Evolutionary conservation across 2,329 filamentous ascomycete species (phyloP).

Genomic region (Basipetospora chlamydospora): DNA sequence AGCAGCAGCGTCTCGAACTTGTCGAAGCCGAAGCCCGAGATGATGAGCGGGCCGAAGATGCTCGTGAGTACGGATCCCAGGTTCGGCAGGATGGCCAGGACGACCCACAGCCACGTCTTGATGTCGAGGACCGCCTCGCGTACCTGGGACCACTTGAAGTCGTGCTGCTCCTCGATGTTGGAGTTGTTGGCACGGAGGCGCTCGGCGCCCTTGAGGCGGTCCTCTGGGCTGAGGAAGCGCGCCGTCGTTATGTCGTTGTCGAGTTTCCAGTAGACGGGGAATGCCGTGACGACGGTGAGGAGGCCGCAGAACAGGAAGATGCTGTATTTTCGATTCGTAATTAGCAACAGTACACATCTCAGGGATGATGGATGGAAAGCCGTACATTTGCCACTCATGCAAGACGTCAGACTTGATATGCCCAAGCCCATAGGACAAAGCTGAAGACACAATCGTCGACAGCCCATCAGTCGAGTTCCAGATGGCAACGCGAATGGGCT

Average conservation of each 20-base stretch:
- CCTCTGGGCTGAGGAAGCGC: slow-evolving; percentile 46
- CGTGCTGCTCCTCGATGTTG: slow-evolving; percentile 32
- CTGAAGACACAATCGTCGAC: slow-evolving; percentile 16
- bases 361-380: too few species aligned
- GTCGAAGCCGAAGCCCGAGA: slow-evolving; percentile 45
- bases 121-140: slow-evolving; percentile 33
- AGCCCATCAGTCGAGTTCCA: slow-evolving; percentile 3
- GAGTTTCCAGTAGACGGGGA: slow-evolving; percentile 43
- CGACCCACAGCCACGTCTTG: slow-evolving; percentile 44
- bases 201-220: slow-evolving; percentile 54
- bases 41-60: slow-evolving; percentile 50
- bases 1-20: slow-evolving; percentile 42
- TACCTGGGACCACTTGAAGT: slow-evolving; percentile 31
- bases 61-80: slow-evolving; percentile 49
- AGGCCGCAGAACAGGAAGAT: slow-evolving; percentile 49
- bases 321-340: too few species aligned
- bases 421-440: slow-evolving; percentile 15
- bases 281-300: slow-evolving; percentile 41
- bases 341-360: too few species aligned
- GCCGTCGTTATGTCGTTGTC: slow-evolving; percentile 43
- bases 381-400: slow-evolving; percentile 8
- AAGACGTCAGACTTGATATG: slow-evolving; percentile 11
- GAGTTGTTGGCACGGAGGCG: slow-evolving; percentile 49
- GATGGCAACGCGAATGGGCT: slow-evolving; percentile 3
- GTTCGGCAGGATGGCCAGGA: slow-evolving; percentile 48